These are phyloP conservation scores for Mallotus nudiflorus DNA, from an alignment of 345 rosid species.

Conservation along the genomic window DNA sequence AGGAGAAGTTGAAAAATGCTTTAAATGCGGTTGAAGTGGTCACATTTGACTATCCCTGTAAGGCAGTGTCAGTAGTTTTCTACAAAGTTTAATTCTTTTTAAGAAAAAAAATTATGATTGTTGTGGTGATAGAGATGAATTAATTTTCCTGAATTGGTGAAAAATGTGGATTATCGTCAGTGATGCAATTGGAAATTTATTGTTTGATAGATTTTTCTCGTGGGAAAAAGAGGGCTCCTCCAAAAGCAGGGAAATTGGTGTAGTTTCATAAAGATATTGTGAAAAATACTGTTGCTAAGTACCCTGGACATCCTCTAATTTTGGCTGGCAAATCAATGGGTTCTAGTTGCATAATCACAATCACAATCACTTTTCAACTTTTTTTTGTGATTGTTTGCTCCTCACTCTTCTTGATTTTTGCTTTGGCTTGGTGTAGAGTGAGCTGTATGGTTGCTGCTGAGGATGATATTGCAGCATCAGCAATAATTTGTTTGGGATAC, in stretches of 20 bases:
- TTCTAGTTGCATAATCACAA: conserved; percentile 63
- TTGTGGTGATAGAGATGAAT: too few relatives aligned
- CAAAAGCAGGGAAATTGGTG: conserved; percentile 81
- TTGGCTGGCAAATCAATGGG: conserved; percentile 97
- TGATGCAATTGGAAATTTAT: too few relatives aligned
- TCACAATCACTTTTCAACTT: too few relatives aligned
- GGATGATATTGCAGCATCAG: conserved; percentile 51
- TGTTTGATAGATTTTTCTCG: conserved; percentile 57
- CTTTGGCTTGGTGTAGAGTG: conserved; percentile 46
- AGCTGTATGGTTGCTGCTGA: conserved; percentile 77
- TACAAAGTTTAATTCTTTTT: not conserved
- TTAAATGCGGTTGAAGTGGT: conserved; percentile 73
- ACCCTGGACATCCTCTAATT: conserved; percentile 71
- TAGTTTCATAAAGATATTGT: conserved; percentile 67
- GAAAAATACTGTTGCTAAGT: conserved; percentile 48
- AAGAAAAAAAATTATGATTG: too few relatives aligned
- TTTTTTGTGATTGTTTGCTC: too few relatives aligned
- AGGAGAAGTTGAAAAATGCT: conserved; percentile 56
- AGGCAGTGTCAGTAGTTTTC: conserved; percentile 20
- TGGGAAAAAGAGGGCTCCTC: conserved; percentile 57
- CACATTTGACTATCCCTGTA: conserved; percentile 87
- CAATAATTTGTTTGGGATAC: conserved; percentile 81
- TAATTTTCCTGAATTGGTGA: too few relatives aligned
- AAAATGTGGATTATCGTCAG: too few relatives aligned
- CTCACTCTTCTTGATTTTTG: not conserved